Percentiles rank a stretch among this genome's conserved stretches.
phyloP scores from a whole-genome alignment of 192 early-diverging fungal species.

The Backusella westeae region DNA sequence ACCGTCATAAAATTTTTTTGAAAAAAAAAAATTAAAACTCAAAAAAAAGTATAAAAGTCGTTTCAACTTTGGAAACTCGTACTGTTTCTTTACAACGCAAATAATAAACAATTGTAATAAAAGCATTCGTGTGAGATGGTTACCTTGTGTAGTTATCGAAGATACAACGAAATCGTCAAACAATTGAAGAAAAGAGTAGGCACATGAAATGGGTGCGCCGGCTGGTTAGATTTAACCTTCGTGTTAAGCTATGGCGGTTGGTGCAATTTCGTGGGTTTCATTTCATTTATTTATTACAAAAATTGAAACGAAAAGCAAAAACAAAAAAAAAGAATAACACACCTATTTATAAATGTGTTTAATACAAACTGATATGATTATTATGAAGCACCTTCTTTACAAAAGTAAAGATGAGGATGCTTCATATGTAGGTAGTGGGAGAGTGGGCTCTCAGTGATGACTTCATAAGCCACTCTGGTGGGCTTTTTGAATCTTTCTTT shows the following conservation, averaged over 20 bases:
- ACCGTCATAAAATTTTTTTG: neutral
- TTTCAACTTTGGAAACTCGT: neutral
- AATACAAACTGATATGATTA: neutral
- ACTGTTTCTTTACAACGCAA: conserved; percentile 14
- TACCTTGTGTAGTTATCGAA: conserved; percentile 23
- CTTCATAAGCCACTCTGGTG: too few relatives aligned
- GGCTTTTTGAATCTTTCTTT: too few relatives aligned
- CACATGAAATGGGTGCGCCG: conserved; percentile 31
- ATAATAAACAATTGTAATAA: conserved; percentile 16
- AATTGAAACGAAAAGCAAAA: neutral
- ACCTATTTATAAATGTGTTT: neutral
- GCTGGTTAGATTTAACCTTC: conserved; percentile 18
- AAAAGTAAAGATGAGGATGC: too few relatives aligned
- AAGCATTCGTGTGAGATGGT: conserved; percentile 38
- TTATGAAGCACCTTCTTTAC: too few relatives aligned
- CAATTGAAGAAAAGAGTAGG: conserved; percentile 27
- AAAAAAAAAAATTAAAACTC: neutral
- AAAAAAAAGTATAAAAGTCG: conserved; percentile 18
- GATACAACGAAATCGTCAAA: conserved; percentile 36
- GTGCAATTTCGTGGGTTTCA: conserved; percentile 31
- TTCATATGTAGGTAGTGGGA: too few relatives aligned
- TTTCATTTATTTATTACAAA: neutral
- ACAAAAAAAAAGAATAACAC: neutral
- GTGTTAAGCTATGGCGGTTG: conserved; percentile 12
- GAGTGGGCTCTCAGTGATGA: too few relatives aligned